A percentile compares a stretch with the other conserved stretches of the same genome.
Conservation (phyloP, 1,284 basidiomycete genomes). For the Ceratorhiza oryzae-sativae region DNA sequence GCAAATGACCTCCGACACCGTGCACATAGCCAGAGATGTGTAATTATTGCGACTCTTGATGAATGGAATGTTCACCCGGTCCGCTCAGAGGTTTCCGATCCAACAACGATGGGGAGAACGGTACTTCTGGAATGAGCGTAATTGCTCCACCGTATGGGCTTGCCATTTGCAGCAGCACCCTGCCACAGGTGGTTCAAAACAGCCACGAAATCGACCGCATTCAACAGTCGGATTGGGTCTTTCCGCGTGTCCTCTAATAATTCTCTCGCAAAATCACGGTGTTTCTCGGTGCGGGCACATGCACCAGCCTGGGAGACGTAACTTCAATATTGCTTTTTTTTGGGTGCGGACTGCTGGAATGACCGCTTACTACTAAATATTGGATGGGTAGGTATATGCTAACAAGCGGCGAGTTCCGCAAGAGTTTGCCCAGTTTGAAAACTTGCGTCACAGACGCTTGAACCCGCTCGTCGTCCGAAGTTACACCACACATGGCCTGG, state of each 20-base stretch:
- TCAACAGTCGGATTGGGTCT: neutral
- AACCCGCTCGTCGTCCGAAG: slow-evolving; percentile 1
- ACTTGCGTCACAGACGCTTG: slow-evolving; percentile 18
- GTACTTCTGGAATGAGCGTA: slow-evolving; percentile 11
- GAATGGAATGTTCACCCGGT: too few species aligned
- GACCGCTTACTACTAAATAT: slow-evolving; percentile 5
- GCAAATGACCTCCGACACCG: too few species aligned
- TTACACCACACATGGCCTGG: slow-evolving; percentile 1
- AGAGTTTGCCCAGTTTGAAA: neutral
- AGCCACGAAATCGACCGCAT: slow-evolving; percentile 1
- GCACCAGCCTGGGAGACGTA: neutral
- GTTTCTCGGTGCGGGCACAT: slow-evolving; percentile 28
- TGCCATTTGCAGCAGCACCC: slow-evolving; percentile 6
- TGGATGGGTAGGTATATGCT: neutral
- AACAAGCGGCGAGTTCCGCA: neutral
- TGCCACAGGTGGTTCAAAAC: slow-evolving; percentile 27
- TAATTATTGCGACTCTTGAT: too few species aligned
- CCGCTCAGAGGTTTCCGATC: too few species aligned
- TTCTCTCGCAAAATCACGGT: neutral
- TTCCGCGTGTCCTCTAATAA: neutral
- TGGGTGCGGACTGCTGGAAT: too few species aligned
- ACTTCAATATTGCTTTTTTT: too few species aligned
- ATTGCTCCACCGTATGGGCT: slow-evolving; percentile 21
- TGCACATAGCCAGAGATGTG: too few species aligned
- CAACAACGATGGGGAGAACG: neutral